Evolutionary conservation across 352 stramenopile genomes (phyloP).

Genomic region (Phytophthora rubi): DNA sequence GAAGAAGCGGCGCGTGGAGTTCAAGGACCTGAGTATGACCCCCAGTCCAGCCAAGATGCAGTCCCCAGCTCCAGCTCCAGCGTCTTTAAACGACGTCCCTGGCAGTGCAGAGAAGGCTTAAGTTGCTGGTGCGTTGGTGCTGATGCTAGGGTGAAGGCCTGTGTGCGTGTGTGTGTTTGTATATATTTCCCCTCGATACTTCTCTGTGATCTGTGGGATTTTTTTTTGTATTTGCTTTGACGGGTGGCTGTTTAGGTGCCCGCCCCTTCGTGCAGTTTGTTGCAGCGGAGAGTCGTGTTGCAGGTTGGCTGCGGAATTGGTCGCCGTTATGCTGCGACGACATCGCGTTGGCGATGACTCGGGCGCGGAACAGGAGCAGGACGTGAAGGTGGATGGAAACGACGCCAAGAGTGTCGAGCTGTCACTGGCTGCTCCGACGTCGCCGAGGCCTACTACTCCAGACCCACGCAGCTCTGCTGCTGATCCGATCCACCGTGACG

Average conservation of each 20-base stretch:
- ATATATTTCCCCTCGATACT: slow-evolving; percentile 18
- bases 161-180: slow-evolving; percentile 2
- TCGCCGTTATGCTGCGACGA: slow-evolving; percentile 39
- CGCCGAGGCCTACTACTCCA: slow-evolving; percentile 11
- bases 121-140: slow-evolving; percentile 17
- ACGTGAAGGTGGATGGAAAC: slow-evolving; percentile 23
- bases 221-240: not conserved
- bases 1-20: slow-evolving; percentile 52
- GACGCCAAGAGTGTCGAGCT: slow-evolving; percentile 41
- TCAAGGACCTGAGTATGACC: slow-evolving; percentile 22
- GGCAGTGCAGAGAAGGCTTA: slow-evolving; percentile 16
- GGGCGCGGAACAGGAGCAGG: slow-evolving; percentile 16
- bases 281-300: slow-evolving; percentile 10
- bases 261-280: slow-evolving; percentile 19
- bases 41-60: slow-evolving; percentile 33
- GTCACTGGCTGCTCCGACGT: slow-evolving; percentile 27
- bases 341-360: slow-evolving; percentile 37
- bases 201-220: not conserved
- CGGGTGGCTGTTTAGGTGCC: slow-evolving; percentile 12
- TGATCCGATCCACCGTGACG: slow-evolving; percentile 33
- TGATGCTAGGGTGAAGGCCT: slow-evolving; percentile 2
- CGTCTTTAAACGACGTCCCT: not conserved
- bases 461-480: slow-evolving; percentile 9
- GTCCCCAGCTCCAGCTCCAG: slow-evolving; percentile 12
- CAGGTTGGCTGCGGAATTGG: slow-evolving; percentile 5